Evolutionary conservation across 2,329 filamentous ascomycete genomes (phyloP), one percentile per base, ranked within the genome.

Genomic region (Cryoendolithus antarcticus): DNA sequence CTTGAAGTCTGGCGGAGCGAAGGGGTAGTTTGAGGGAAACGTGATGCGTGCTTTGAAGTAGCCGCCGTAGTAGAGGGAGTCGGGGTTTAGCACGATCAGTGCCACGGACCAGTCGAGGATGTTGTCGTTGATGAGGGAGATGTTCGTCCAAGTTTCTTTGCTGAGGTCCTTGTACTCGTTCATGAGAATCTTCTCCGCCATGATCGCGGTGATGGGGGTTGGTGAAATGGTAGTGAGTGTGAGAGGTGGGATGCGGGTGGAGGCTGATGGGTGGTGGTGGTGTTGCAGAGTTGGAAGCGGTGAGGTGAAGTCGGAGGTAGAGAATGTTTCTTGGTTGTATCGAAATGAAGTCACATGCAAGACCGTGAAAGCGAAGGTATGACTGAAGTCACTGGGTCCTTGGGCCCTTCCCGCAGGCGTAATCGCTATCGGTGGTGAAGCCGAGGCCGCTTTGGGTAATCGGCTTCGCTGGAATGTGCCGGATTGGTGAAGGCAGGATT

Each of bases 121-220:
- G 58, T 91, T 86, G n/a, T 79, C 73, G 53, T 86, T 75, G 48
- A 86, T 74, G 29, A 86, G 70, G 75, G 91, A 82, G 49, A 95
- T 85, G 52, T 89, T 77, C 11, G 93, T 82, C 89, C 89, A 98
- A 59, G 85, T 86, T 70, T 95, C 88, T 61, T 91, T 86, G 39
- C 76, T 71, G 31, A 96, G 72, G 33, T 75, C 71, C 61, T 82
- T 81, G 65, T 85, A 78, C 69, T 96, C 89, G 51, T 82, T 82
- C 82, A 93, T 86, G 40, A 96, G 72, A 37, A 93, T 81, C 54
- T 85, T 79, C 63, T 88, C 81, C 29, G 83, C 79, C 67, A 59
- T 59, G 41, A 33, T 52, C 32, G 37, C 15, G 41, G 37, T 51
- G 32, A 21, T 30, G 12, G 24, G 37, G 9, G 13, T 34, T 9